A percentile compares a stretch with the other conserved stretches of the same genome.
phyloP scores from a whole-genome alignment of 2,329 filamentous ascomycete species.

The Aspergillus pseudoviridinutans region DNA sequence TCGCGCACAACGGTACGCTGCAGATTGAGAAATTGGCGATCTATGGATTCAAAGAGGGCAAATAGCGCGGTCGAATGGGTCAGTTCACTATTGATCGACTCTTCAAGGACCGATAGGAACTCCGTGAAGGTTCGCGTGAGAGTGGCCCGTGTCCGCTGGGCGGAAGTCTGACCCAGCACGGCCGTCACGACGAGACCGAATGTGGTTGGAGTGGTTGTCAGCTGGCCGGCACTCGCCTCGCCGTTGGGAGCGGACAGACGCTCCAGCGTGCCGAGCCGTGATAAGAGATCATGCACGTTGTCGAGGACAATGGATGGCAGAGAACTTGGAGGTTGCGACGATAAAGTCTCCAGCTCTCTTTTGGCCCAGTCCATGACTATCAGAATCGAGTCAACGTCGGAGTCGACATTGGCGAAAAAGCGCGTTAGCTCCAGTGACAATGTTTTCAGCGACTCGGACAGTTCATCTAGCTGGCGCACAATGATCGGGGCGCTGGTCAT shows the following conservation, averaged over 20 bases:
- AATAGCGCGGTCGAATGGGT: slow-evolving; percentile 77
- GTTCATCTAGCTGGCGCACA: slow-evolving; percentile 75
- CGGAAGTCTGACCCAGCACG: slow-evolving; percentile 73
- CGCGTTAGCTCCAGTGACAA: slow-evolving; percentile 80
- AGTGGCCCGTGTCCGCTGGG: slow-evolving; percentile 74
- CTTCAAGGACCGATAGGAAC: slow-evolving; percentile 81
- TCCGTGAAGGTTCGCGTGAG: slow-evolving; percentile 85
- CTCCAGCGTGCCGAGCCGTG: slow-evolving; percentile 46
- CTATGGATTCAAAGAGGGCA: slow-evolving; percentile 84
- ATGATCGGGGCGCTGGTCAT: slow-evolving; percentile 88
- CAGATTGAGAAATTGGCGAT: slow-evolving; percentile 84
- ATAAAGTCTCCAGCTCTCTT: slow-evolving; percentile 71
- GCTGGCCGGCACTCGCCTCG: slow-evolving; percentile 18
- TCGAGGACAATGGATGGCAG: slow-evolving; percentile 69
- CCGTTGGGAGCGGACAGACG: slow-evolving; percentile 27
- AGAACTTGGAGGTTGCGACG: slow-evolving; percentile 57
- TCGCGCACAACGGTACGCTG: slow-evolving; percentile 82
- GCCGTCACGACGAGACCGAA: slow-evolving; percentile 66
- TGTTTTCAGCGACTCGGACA: slow-evolving; percentile 80
- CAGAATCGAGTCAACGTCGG: slow-evolving; percentile 87
- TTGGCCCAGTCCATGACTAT: slow-evolving; percentile 96
- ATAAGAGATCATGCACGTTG: slow-evolving; percentile 76
- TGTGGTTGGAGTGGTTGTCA: slow-evolving; percentile 54
- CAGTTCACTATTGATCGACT: slow-evolving; percentile 80
- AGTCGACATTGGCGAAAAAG: slow-evolving; percentile 91